These are phyloP conservation scores for Hevea brasiliensis DNA, from an alignment of 345 rosid species.

Conservation along the genomic window DNA sequence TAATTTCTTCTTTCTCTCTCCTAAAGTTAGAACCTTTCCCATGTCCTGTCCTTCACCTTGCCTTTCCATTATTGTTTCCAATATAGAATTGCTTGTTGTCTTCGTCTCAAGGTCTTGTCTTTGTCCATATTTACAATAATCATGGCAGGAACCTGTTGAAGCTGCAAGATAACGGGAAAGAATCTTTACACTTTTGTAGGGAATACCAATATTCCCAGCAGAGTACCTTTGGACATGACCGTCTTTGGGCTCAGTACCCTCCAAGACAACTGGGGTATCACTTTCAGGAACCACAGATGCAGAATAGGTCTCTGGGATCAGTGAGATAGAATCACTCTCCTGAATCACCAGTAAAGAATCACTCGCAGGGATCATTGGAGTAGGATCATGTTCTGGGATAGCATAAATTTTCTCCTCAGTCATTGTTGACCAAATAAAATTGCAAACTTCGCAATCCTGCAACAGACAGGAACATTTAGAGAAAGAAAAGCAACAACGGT, in stretches of 20 bases:
- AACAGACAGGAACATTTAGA: slow-evolving; percentile 9
- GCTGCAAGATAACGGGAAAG: slow-evolving; percentile 33
- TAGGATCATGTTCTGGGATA: slow-evolving; percentile 9
- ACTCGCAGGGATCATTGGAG: not conserved
- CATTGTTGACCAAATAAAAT: slow-evolving; percentile 23
- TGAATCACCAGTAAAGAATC: not conserved
- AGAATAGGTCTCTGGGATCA: not conserved
- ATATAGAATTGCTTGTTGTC: slow-evolving; percentile 11
- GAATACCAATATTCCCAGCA: slow-evolving; percentile 41
- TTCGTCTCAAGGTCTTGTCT: not conserved
- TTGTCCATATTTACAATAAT: slow-evolving; percentile 27
- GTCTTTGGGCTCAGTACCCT: slow-evolving; percentile 22
- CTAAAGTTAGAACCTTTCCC: slow-evolving; percentile 20
- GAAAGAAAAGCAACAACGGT: not conserved
- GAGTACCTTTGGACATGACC: slow-evolving; percentile 43
- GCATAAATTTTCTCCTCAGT: slow-evolving; percentile 26
- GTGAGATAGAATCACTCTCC: slow-evolving; percentile 1
- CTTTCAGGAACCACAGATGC: slow-evolving; percentile 13
- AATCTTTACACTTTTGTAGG: slow-evolving; percentile 25
- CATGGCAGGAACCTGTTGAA: slow-evolving; percentile 28
- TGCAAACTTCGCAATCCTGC: slow-evolving; percentile 21
- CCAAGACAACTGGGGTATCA: slow-evolving; percentile 10
- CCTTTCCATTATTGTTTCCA: slow-evolving; percentile 19
- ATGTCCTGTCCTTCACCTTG: slow-evolving; percentile 16
- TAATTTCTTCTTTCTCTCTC: slow-evolving; percentile 25